These are phyloP conservation scores for Pythium sp. DNA, from an alignment of 352 stramenopile species.

Conservation along the genomic window DNA sequence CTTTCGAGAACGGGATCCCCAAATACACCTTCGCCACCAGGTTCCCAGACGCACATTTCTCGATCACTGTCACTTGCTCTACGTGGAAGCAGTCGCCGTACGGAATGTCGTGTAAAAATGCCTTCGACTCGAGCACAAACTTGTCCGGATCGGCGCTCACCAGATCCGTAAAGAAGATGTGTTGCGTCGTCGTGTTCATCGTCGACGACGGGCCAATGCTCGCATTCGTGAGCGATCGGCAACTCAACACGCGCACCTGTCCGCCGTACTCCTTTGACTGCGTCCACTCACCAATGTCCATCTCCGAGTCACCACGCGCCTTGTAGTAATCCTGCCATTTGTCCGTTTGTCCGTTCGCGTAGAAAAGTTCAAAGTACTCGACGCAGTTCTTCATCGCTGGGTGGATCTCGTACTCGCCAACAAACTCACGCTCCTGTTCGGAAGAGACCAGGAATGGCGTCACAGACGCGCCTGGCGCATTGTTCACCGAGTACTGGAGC, in stretches of 20 bases:
- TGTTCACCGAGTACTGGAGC: constrained; percentile 65
- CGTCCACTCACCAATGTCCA: constrained; percentile 66
- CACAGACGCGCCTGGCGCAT: constrained; percentile 34
- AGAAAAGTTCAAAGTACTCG: constrained; percentile 72
- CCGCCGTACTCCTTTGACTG: constrained; percentile 67
- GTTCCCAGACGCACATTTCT: constrained; percentile 34
- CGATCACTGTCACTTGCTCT: constrained; percentile 64
- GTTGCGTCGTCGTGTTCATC: constrained; percentile 80
- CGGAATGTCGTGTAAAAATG: constrained; percentile 80
- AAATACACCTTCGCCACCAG: constrained; percentile 65
- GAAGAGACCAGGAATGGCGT: constrained; percentile 73
- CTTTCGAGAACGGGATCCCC: constrained; percentile 84
- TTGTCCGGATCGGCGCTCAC: constrained; percentile 37
- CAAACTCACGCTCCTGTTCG: constrained; percentile 52
- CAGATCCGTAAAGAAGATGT: constrained; percentile 46
- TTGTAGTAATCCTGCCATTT: constrained; percentile 65
- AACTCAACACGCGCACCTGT: constrained; percentile 60
- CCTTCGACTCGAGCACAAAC: constrained; percentile 60
- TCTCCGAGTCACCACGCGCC: constrained; percentile 69
- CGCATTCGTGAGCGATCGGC: constrained; percentile 73
- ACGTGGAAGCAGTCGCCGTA: constrained; percentile 87
- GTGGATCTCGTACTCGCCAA: constrained; percentile 71
- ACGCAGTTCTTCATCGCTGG: constrained; percentile 39
- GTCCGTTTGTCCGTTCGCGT: constrained; percentile 42
- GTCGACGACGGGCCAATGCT: constrained; percentile 79